These are phyloP conservation scores for Fusarium paranaense DNA, from an alignment of 2,329 filamentous ascomycete genomes.

Conservation along the genomic window DNA sequence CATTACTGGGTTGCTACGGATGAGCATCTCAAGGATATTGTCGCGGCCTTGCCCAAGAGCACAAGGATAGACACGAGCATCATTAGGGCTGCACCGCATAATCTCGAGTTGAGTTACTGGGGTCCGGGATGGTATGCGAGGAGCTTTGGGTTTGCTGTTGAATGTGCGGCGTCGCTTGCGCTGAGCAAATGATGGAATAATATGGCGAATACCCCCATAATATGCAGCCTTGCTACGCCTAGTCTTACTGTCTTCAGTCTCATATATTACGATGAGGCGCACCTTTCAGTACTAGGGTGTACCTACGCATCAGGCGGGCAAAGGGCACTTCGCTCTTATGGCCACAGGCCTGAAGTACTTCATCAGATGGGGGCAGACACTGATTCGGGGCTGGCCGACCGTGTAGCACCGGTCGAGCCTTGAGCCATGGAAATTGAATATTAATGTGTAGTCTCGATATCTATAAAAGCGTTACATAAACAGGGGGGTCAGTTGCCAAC, in stretches of 20 bases:
- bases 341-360: not conserved
- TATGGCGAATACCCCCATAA: not conserved
- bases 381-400: not conserved
- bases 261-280: not conserved
- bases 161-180: conserved; percentile 31
- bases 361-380: not conserved
- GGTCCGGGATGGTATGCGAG: conserved; percentile 34
- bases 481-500: not conserved
- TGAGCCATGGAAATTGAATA: not conserved
- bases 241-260: not conserved
- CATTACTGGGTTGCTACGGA: conserved; percentile 33
- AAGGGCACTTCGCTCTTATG: not conserved
- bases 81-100: conserved; percentile 30
- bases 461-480: accelerated
- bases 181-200: not conserved
- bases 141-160: conserved; percentile 35
- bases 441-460: not conserved
- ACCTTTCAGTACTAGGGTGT: not conserved
- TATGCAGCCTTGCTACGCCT: not conserved
- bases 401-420: not conserved
- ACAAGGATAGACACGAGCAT: conserved; percentile 32
- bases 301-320: not conserved
- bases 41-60: conserved; percentile 16
- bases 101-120: conserved; percentile 39
- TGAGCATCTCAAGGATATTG: conserved; percentile 33